A percentile compares a stretch with the other conserved stretches of the same genome.
Evolutionary conservation across 352 stramenopile genomes (phyloP).

Genomic region (Globisporangium mamillatum): DNA sequence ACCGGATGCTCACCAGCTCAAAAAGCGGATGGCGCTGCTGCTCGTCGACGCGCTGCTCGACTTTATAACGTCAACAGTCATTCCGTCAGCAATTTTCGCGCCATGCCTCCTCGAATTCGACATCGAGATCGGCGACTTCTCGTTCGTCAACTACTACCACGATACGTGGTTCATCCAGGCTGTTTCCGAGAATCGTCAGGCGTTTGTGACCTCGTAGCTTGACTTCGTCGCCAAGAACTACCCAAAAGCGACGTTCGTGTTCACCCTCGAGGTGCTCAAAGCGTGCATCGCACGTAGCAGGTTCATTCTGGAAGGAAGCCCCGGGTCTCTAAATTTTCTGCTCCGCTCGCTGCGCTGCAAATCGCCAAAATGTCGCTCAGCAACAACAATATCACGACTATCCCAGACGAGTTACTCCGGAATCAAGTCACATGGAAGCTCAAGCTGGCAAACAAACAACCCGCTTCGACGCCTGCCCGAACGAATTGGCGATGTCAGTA

Average conservation of each 20-base stretch:
- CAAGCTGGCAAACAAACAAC: background rate
- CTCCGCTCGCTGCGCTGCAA: background rate
- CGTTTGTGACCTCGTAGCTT: constrained; percentile 4
- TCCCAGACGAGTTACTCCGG: constrained; percentile 1
- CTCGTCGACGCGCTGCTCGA: background rate
- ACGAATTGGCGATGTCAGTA: background rate
- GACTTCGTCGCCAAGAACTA: constrained; percentile 11
- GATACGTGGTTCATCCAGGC: constrained; percentile 13
- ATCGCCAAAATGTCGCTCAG: constrained; percentile 3
- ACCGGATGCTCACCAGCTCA: background rate
- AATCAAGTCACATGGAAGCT: constrained; percentile 1
- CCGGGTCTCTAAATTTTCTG: background rate
- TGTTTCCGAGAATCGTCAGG: constrained; percentile 3
- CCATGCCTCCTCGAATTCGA: constrained; percentile 10
- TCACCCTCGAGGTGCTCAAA: background rate
- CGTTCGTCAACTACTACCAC: constrained; percentile 14
- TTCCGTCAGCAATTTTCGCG: constrained; percentile 7
- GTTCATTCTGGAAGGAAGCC: constrained; percentile 6
- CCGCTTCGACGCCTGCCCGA: background rate
- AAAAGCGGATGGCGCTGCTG: constrained; percentile 9
- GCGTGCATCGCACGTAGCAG: background rate
- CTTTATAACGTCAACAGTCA: background rate
- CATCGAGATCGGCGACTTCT: background rate
- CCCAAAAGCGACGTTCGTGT: background rate
- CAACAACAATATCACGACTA: constrained; percentile 2